A percentile compares a stretch with the other conserved stretches of the same genome.
phyloP scores from a whole-genome alignment of 148 eudicot species.

The Rhododendron vialii region DNA sequence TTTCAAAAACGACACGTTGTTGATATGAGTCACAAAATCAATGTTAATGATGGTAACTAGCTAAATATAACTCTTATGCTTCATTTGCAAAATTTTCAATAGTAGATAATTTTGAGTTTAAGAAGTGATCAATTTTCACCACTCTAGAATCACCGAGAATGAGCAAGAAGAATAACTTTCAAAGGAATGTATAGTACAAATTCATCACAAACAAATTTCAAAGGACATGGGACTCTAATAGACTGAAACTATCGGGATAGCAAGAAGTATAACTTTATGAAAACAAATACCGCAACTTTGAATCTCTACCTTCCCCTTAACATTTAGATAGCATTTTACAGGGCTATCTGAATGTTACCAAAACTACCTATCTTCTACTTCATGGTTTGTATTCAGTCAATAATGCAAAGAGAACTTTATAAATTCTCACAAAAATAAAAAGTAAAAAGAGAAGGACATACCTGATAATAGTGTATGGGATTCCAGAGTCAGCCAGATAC shows the following conservation, averaged over 20 bases:
- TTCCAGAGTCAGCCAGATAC: constrained; percentile 88
- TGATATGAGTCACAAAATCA: background rate
- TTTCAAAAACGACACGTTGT: background rate
- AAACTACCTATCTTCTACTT: background rate
- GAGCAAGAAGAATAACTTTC: background rate
- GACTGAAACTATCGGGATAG: background rate
- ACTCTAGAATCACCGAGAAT: background rate
- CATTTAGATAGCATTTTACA: background rate
- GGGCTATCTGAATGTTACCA: background rate
- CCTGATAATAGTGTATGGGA: constrained; percentile 96
- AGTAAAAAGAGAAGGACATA: constrained; percentile 19
- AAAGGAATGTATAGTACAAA: background rate
- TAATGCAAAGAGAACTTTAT: background rate
- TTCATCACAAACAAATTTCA: background rate
- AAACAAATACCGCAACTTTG: background rate
- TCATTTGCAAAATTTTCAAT: background rate
- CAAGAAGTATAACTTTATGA: background rate
- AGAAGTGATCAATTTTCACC: background rate
- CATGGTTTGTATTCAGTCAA: background rate
- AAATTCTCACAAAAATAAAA: background rate
- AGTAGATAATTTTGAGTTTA: background rate
- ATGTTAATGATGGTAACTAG: background rate
- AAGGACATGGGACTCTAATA: background rate
- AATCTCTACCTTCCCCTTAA: background rate
- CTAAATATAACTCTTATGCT: background rate